Base-by-base conservation (phyloP, 306 rosid genomes). In the Prunus campanulata region DNA sequence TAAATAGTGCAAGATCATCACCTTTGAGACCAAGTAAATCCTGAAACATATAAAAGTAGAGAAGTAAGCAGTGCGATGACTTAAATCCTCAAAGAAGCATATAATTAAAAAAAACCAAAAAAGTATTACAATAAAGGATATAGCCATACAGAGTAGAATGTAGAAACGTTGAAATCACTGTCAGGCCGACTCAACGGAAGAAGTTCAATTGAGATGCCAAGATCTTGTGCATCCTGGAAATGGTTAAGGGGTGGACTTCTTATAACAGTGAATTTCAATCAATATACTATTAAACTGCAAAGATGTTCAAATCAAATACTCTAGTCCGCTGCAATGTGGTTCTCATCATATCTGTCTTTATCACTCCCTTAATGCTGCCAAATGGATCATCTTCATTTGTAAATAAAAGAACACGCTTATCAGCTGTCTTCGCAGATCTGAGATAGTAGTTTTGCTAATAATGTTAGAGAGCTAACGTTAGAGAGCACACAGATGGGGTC, bases 371-470 rank as follows among this genome's bases (percentile, higher is more conserved):
- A 51, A 89, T 74, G 75, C 75, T 78, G 74, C 96, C 91, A 85
- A 94, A 94, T 73, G 98, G 98, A 88, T 94, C 95, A 72, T 94
- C 97, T 79, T 94, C 95, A 76, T 94, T 92, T 76, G 98, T 94
- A 76, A 92, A 92, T 77, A 94, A 55, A 76, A 94, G 96, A 19
- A 94, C 81, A 70, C 97, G 96, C 72, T 94, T 94, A 68, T 92
- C 90, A 39, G 86, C 89, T 4, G 90, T 84, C 88, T 88, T 92
- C 66, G 80, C 84, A 35, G 96, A 90, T 82, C 98, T 94, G 93
- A 77, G 71, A 90, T 50, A 67, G 68, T 27, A 46, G 52, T 22
- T 74, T 63, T 65, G 64, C 52, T 24, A 69, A 7, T 22, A 66
- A 78, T 77, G 71, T 57, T 67, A 48, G 77, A 30, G 15, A 18